Base-by-base conservation (phyloP, 2,329 filamentous ascomycete species). In the Colletotrichum tabaci region DNA sequence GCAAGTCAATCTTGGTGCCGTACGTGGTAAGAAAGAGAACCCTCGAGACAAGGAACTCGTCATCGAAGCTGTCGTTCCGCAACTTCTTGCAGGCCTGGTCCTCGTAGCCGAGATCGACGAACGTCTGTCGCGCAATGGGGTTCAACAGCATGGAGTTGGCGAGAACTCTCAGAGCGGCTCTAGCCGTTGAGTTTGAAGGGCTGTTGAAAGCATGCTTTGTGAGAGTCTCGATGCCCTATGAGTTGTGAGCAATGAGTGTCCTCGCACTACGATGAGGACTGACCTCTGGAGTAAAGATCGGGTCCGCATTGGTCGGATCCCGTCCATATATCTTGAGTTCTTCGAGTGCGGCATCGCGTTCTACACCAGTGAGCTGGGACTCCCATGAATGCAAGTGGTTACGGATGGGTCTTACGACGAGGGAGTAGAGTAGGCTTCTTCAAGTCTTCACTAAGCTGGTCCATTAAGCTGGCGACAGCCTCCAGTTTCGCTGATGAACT, bases 21-120 rank as follows among this genome's bases (percentile, higher is more conserved):
- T 97, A 97, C 0, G 94, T 97, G 42, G 91, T 89, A 13, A 96
- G 86, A 76, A 97, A 95, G 18, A 97, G 84, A 53, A 97, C 90
- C 63, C 94, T 89, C n/a, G 92, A 92, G 71, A 88, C 83, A 2
- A 98, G 86, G 80, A 98, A 98, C 78, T 98, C 95, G 75, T 97
- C 92, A 73, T 98, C 95, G 66, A 89, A 87, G 75, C 87, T 91
- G 73, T 94, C 92, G 68, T 87, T 91, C 86, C 92, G 92, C 52
- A 98, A 87, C 74, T 88, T 90, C 67, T 89, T 86, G 70, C 94
- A 94, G 21, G 92, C 90, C 76, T 91, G 92, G 18, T 86, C 83
- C 50, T 89, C 89, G 77, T 90, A 92, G 10, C 89, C 92, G 26
- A 94, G 83, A 76, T 95, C 90, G 16, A 94, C 91, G 64, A 96